Base-by-base conservation (phyloP, 2,329 filamentous ascomycete genomes). In the Lojkania enalia region DNA sequence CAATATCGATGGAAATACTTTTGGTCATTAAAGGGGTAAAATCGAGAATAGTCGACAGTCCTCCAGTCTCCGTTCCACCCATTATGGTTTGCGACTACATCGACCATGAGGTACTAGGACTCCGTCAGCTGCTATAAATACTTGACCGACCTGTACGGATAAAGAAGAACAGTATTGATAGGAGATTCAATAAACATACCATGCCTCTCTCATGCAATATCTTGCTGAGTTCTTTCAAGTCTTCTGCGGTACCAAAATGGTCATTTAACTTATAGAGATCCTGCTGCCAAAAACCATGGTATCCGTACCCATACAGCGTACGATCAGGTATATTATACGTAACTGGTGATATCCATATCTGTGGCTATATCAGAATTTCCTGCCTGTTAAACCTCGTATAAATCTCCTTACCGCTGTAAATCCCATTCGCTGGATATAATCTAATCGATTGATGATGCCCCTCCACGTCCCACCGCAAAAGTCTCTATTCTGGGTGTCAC, bases 391-490 rank as follows among this genome's bases (percentile, higher is more conserved):
- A n/a, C 23, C n/a, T 27, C 23, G 23, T 27, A 27, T n/a, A 7
- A 20, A 6, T 20, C 23, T 13, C 59, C 79, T 59, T 55, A 82
- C 69, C 30, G 80, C 80, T 43, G 77, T 77, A 50, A 82, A 83
- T 18, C 80, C 80, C 76, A 83, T 80, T 35, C 75, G 75, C 57
- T 81, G 73, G 60, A 85, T 84, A 60, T 85, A 85, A 63, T 84
- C 82, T 30, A 85, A 74, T 49, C 80, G 75, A 48, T 78, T 74
- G 52, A 77, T 73, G 20, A 86, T 72, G 5, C 83, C 83, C 40
- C 71, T 65, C 58, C 79, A 86, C 1, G 78, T 81, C 13, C 83
- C 83, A 30, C 81, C 81, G 52, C 83, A 86, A 64, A 84, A 85
- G 19, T 63, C 43, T 2, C 60, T 45, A n/a, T 58, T 48, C 3